Base-by-base conservation (phyloP, 2,329 filamentous ascomycete species). In the Pseudocercospora cruenta region DNA sequence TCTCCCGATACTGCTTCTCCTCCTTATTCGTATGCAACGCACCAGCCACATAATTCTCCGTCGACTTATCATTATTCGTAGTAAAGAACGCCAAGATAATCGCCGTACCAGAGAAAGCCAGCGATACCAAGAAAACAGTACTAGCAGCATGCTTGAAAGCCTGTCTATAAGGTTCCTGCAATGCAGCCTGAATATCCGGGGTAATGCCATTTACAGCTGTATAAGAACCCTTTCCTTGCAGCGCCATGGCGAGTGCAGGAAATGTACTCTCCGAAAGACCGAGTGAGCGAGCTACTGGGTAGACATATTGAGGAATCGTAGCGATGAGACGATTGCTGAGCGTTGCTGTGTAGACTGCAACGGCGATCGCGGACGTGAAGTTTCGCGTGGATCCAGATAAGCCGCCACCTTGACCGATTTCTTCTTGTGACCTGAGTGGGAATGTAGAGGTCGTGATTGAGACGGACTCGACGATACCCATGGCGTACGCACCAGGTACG, bases 361-460 rank as follows among this genome's bases (percentile, higher is more conserved):
- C 67, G 6, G 70, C 65, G 54, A 73, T 70, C 28, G 69, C 70
- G 26, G 68, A 71, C 12, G 69, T 67, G 60, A 72, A 72, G 39
- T 71, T 71, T 8, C 71, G 66, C 10, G 67, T 72, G 47, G 63
- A 67, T 16, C 70, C 72, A 61, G 61, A 67, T 28, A 73, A 65
- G 19, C 70, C 72, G 26, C 70, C 70, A 47, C 67, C 72, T 57
- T 71, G 70, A 2, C 72, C 72, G 19, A 73, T 72, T 58, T 73
- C 71, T 53, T 73, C 70, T 61, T 73, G 72, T 1, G 70, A 71
- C 14, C 71, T 68, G 16, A 73, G 69, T 22, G 71, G 71, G 62
- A 73, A 73, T 16, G 70, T 72, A 2, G 71, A 70, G 5, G 71
- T 73, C 2, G 70, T 72, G 58, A 70, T 72, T 4, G 71, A 69